phyloP scores from a whole-genome alignment of 176 grass and related monocot genomes.

The Cenchrus fungigraminus region DNA sequence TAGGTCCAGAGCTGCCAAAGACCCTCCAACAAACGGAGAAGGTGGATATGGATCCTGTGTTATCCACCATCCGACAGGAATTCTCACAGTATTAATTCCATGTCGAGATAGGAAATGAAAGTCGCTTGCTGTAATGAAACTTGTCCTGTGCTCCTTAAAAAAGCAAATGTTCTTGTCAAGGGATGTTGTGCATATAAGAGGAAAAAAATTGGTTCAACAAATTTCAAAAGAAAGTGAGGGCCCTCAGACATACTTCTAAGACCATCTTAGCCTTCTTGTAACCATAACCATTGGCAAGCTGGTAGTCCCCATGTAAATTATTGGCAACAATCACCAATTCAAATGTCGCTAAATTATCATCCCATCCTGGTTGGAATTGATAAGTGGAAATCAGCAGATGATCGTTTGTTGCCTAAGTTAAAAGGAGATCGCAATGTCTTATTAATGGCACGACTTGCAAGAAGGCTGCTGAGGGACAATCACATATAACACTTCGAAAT shows the following conservation, averaged over 20 bases:
- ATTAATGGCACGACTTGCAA: constrained; percentile 17
- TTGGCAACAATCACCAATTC: constrained; percentile 75
- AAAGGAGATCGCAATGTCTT: constrained; percentile 42
- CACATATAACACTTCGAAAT: constrained; percentile 26
- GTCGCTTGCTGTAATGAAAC: constrained; percentile 67
- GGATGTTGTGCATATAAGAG: not conserved
- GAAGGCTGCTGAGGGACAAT: constrained; percentile 18
- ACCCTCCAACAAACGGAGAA: constrained; percentile 70
- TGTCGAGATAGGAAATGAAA: constrained; percentile 66
- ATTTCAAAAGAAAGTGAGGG: constrained; percentile 2
- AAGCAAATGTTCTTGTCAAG: constrained; percentile 35
- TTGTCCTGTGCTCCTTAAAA: constrained; percentile 65
- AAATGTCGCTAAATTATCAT: constrained; percentile 73
- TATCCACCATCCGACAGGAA: constrained; percentile 92
- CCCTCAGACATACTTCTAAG: constrained; percentile 56
- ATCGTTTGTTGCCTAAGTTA: constrained; percentile 68
- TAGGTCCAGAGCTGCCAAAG: constrained; percentile 62
- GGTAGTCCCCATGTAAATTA: constrained; percentile 79
- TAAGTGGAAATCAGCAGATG: constrained; percentile 67
- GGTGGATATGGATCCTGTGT: constrained; percentile 66
- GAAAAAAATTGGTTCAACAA: not conserved
- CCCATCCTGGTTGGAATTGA: constrained; percentile 72
- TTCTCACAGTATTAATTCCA: constrained; percentile 79
- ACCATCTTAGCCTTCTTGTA: constrained; percentile 46
- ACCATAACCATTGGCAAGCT: constrained; percentile 85